A percentile compares a stretch with the other conserved stretches of the same genome.
phyloP scores from a whole-genome alignment of 768 basidiomycete species.

The Clitopilus hobsonii region DNA sequence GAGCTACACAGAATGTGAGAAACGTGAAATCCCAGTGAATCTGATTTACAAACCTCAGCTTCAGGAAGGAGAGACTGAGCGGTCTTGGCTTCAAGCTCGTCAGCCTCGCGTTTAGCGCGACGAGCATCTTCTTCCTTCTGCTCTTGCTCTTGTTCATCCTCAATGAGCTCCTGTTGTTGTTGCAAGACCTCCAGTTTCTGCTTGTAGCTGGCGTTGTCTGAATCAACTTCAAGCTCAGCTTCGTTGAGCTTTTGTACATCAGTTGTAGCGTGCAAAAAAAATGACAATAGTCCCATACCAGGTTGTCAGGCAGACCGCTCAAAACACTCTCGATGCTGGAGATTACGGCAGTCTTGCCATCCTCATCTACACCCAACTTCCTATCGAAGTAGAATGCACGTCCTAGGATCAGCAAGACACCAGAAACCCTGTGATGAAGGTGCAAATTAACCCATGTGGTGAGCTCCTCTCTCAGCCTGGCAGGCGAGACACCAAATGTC shows the following conservation, averaged over 20 bases:
- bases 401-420: conserved; percentile 90
- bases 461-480: conserved; percentile 84
- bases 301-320: conserved; percentile 87
- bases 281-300: conserved; percentile 49
- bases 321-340: conserved; percentile 84
- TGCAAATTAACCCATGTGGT: conserved; percentile 92
- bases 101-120: conserved; percentile 75
- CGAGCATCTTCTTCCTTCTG: conserved; percentile 92
- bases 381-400: conserved; percentile 93
- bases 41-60: conserved; percentile 61
- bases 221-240: conserved; percentile 94
- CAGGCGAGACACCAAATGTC: conserved; percentile 82
- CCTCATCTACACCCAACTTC: conserved; percentile 67
- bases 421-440: conserved; percentile 85
- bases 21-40: not conserved
- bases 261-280: conserved; percentile 2
- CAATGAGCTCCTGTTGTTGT: conserved; percentile 98
- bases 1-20: conserved; percentile 18
- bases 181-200: conserved; percentile 97
- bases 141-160: conserved; percentile 98
- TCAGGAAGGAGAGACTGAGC: conserved; percentile 85
- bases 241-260: conserved; percentile 72
- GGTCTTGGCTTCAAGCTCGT: conserved; percentile 71
- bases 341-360: conserved; percentile 79
- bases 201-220: conserved; percentile 92